phyloP scores from a whole-genome alignment of 1,139 yeast genomes.

The Kurtzmaniella natalensis region DNA sequence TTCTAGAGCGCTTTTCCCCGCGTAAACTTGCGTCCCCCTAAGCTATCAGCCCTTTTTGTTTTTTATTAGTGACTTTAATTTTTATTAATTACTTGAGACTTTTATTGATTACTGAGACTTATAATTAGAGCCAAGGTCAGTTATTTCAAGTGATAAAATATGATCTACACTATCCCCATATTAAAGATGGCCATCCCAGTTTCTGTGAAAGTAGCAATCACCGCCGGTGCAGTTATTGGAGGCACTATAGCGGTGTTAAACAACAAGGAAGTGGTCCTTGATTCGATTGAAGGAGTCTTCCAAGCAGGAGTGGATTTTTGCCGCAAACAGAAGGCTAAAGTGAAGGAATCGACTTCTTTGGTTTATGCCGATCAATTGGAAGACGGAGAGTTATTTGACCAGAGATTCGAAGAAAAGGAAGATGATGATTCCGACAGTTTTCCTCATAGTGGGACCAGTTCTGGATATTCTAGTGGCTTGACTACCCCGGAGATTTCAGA shows the following conservation, averaged over 20 bases:
- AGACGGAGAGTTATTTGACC: constrained; percentile 19
- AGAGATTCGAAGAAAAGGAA: constrained; percentile 2
- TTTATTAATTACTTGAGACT: too few relatives aligned
- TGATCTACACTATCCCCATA: background rate
- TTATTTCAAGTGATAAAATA: too few relatives aligned
- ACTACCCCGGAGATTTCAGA: constrained; percentile 13
- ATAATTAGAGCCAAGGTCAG: too few relatives aligned
- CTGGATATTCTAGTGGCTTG: constrained; percentile 9
- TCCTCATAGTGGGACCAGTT: constrained; percentile 1
- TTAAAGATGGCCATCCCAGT: constrained; percentile 24
- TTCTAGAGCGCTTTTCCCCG: too few relatives aligned
- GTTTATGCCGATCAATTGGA: constrained; percentile 26
- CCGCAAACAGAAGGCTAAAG: constrained; percentile 22
- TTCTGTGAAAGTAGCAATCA: constrained; percentile 36
- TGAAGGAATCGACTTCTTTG: constrained; percentile 14
- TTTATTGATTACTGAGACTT: too few relatives aligned
- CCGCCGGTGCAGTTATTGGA: constrained; percentile 37
- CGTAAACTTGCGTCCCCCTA: too few relatives aligned
- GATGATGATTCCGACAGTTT: too few relatives aligned
- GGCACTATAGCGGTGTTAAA: constrained; percentile 34
- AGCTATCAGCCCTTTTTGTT: too few relatives aligned
- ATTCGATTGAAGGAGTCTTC: constrained; percentile 27
- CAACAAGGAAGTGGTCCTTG: constrained; percentile 30
- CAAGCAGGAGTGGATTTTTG: constrained; percentile 36
- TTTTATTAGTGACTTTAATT: too few relatives aligned